Evolutionary conservation across 176 grass and related monocot species (phyloP), one percentile per base, ranked within the genome.

Genomic region (Oryza officinalis): DNA sequence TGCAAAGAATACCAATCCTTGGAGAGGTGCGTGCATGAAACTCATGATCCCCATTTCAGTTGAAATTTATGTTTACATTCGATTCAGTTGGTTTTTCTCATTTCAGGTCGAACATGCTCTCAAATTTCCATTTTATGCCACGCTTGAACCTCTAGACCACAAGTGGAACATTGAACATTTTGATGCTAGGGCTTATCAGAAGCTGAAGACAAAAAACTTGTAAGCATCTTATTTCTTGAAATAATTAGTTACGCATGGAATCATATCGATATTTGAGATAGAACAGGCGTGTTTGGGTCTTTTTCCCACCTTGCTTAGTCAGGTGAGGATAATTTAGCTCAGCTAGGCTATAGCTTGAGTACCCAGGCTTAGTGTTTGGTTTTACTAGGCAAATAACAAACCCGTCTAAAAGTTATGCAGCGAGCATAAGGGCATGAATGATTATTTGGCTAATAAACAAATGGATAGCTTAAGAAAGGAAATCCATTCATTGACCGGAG

Each of bases 101-200:
- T 90, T 79, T 82, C 67, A 93, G 94, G 91, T 91, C 22, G 86
- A 91, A 0, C 74, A 93, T 89, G 69, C 84, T 65, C 81, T 97
- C 0, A 80, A 81, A 6, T 88, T 69, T 80, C 94, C 94, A 8
- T 87, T 86, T 65, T 97, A 84, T 50, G 33, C 89, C 67, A 87
- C 86, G 65, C 60, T 97, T 65, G 94, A 97, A 41, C 74, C 84
- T 9, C 46, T 97, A 33, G 81, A 88, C 57, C 91, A 97, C 44
- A 93, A 79, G 81, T 83, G 84, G 71, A 87, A 61, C 37, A 97
- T 93, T 31, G 89, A 97, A 81, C 28, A 65, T 38, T 87, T 93
- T 75, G 68, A 84, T 63, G 15, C 15, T 57, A 47, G 8, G 8
- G 61, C 52, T n/a, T 72, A 77, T 70, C 27, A 31, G 5, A 86